Evolutionary conservation across 2,329 filamentous ascomycete species (phyloP), one percentile per base, ranked within the genome.

Genomic region (Neonectria punicea): DNA sequence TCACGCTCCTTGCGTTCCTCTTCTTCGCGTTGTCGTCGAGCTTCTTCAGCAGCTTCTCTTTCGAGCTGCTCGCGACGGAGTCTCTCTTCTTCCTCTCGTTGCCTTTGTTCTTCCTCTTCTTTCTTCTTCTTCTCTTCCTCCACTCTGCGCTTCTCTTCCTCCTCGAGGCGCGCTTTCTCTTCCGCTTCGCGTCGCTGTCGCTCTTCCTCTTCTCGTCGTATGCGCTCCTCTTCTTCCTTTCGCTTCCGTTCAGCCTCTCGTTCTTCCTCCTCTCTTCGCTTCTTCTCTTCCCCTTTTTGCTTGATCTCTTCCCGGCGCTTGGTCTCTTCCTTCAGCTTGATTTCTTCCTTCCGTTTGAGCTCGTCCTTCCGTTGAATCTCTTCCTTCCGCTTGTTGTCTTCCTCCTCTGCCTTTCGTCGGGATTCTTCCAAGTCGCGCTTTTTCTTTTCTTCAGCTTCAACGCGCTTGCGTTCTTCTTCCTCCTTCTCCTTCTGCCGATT

Each of bases 1-100:
- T 88, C 84, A 49, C 80, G 81, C 66, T 86, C 83, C 63, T 79
- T 81, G 56, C 82, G 83, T 65, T 86, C 83, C 63, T 86, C 83
- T 65, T 86, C 84, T 68, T 88, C 86, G 9, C 80, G 82, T 62
- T 83, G 81, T 39, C 82, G 81, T 11, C 82, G 81, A 32, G 84
- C 85, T 72, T 83, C 80, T 73, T 84, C 82, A 8, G 82, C 82
- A 13, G 83, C 84, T 67, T 85, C 83, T 30, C 80, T 79, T 65
- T 84, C 81, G 10, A 82, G 76, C 61, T 83, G 81, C 62, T 85
- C 83, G 46, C 79, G 79, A 14, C 71, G 81, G 7, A 80, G 70
- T 5, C 81, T 78, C 67, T 87, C 83, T 70, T 85, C 82, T 66
- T 84, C 83, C 61, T 84, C 80, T 11, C 79, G 81, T 61, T 78